Evolutionary conservation across 805 yeast species (phyloP), one percentile per base, ranked within the genome.

Genomic region (Candida xiaguanensis): DNA sequence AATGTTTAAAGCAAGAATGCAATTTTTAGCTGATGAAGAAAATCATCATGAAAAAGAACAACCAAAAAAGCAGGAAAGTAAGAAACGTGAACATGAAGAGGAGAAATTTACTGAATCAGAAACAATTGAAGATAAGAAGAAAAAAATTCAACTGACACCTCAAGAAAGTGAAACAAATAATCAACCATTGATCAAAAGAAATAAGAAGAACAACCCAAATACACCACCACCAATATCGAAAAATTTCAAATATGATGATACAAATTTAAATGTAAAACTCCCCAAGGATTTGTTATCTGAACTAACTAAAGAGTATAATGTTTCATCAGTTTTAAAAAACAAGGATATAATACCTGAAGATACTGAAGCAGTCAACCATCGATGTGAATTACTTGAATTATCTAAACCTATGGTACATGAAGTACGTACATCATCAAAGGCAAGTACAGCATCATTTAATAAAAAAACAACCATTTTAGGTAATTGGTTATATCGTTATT

Each of bases 1-100:
- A 30, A 76, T 77, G 82, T 69, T 63, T 48, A 53, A 56, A 38
- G 52, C 70, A 15, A 63, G 82, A 42, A 45, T 60, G 34, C 50
- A 53, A 40, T 67, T 64, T 48, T 57, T 70, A 41, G 61, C 59
- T 8, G 73, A 65, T 43, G 74, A 68, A 38, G 66, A 58, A 34
- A 20, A 9, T 9, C 6, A 20, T 23, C 63, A 32, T 13, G 1
- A 63, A 63, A 30, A 45, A 44, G 60, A 2, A 59, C 51, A 34
- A 48, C 49, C 29, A 65, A 55, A 5, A 42, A 49, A 25, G 54
- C 52, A 18, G 40, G 45, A 25, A 36, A 31, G 17, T 30, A 47
- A 24, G 38, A 36, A 31, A 36, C 16, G 35, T 5, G 40, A 40
- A 22, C 41, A 42, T 5, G 34, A 35, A 16, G 39, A 40, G 13